phyloP scores from a whole-genome alignment of 495 filamentous ascomycete genomes.

The Geoglossum glabrum region DNA sequence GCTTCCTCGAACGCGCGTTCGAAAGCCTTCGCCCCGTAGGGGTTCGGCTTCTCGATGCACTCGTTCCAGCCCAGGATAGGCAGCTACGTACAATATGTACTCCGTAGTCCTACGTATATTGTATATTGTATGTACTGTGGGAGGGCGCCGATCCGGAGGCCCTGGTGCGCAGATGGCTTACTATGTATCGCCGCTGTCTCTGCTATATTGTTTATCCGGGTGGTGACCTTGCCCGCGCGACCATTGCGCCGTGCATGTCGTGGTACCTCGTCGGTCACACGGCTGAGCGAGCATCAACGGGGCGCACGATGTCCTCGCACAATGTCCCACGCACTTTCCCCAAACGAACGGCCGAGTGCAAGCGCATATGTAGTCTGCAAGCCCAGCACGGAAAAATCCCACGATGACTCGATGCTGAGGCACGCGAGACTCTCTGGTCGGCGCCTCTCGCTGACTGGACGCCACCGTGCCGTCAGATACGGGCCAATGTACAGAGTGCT shows the following conservation, averaged over 20 bases:
- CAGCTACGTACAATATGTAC: no score
- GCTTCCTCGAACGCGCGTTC: slow-evolving; percentile 1
- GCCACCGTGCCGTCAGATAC: not conserved
- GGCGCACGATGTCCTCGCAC: not conserved
- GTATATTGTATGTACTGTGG: no score
- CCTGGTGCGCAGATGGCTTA: no score
- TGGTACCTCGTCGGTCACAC: not conserved
- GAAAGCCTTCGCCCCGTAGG: not conserved
- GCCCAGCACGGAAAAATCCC: not conserved
- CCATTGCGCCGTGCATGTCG: not conserved
- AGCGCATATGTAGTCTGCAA: not conserved
- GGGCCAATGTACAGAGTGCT: not conserved
- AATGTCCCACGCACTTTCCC: no score
- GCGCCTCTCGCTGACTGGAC: not conserved
- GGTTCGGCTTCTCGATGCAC: not conserved
- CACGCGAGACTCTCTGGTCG: not conserved
- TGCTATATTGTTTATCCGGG: not conserved
- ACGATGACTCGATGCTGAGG: not conserved
- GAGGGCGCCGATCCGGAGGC: not conserved
- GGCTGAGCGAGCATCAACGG: not conserved
- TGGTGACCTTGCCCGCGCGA: not conserved
- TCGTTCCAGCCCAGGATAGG: not conserved
- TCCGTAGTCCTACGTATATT: no score
- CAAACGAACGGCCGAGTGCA: not conserved
- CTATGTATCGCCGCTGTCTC: not conserved